These are phyloP conservation scores for Penicillium longicatenatum DNA, from an alignment of 495 filamentous ascomycete species.

Conservation along the genomic window DNA sequence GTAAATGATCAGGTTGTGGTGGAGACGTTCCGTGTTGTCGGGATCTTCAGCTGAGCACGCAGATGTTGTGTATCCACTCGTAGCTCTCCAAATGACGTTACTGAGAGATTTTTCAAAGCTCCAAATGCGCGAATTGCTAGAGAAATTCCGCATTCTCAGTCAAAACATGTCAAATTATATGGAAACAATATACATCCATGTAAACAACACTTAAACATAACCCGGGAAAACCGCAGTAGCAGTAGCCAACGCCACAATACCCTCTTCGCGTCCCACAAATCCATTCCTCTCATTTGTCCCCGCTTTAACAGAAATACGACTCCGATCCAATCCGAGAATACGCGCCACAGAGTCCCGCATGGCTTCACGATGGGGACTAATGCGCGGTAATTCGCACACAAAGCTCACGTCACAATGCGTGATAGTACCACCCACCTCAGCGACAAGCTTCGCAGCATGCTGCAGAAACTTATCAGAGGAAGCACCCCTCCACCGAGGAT, in stretches of 20 bases:
- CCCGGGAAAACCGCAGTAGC: conserved; percentile 10
- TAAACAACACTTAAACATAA: not conserved
- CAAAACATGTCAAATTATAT: too few relatives aligned
- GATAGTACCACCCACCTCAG: conserved; percentile 6
- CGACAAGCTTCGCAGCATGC: conserved; percentile 12
- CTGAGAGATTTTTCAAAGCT: not conserved
- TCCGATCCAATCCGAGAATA: conserved; percentile 7
- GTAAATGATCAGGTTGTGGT: not conserved
- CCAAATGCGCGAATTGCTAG: too few relatives aligned
- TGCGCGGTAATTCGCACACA: conserved; percentile 7
- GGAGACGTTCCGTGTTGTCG: conserved; percentile 1
- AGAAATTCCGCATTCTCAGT: too few relatives aligned
- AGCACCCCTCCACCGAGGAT: conserved; percentile 11
- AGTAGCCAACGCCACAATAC: conserved; percentile 14
- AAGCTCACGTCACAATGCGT: conserved; percentile 16
- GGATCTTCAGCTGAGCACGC: too few relatives aligned
- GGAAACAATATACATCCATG: too few relatives aligned
- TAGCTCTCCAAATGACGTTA: too few relatives aligned
- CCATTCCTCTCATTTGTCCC: conserved; percentile 16
- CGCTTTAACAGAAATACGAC: conserved; percentile 13
- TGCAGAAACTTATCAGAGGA: conserved; percentile 14
- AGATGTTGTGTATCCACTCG: too few relatives aligned
- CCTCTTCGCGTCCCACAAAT: conserved; percentile 18
- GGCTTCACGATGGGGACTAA: conserved; percentile 11
- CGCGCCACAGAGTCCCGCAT: conserved; percentile 9